Conservation (phyloP, 495 filamentous ascomycete species). For the Neurospora pannonica region DNA sequence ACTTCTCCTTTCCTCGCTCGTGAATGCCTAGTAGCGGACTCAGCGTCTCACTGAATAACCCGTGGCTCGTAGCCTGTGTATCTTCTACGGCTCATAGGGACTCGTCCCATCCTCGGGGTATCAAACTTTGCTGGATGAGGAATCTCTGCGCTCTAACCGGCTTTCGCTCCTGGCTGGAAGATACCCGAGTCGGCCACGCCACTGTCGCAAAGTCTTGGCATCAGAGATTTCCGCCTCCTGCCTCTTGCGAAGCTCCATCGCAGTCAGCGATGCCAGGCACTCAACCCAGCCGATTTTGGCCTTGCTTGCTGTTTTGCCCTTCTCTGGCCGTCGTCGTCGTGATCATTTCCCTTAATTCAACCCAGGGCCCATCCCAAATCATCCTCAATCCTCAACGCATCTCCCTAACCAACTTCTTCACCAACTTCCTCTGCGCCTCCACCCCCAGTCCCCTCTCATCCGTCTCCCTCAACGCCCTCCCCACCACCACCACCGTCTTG, state of each 20-base stretch:
- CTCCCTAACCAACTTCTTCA: slow-evolving; percentile 49
- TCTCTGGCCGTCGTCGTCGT: not conserved
- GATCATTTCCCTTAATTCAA: not conserved
- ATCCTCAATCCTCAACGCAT: slow-evolving; percentile 23
- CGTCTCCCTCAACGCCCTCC: slow-evolving; percentile 67
- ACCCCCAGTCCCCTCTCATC: slow-evolving; percentile 58
- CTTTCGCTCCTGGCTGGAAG: not conserved
- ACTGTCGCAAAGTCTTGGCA: not conserved
- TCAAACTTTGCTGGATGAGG: not conserved
- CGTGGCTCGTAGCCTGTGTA: not conserved
- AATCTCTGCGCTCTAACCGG: not conserved
- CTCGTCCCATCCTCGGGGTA: not conserved
- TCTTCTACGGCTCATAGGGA: not conserved
- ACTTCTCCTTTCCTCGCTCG: not conserved
- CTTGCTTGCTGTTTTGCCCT: not conserved
- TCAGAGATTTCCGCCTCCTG: not conserved
- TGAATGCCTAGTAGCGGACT: not conserved
- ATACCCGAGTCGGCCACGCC: not conserved
- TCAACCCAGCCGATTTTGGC: not conserved
- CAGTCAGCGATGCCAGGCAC: not conserved
- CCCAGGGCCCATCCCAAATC: not conserved
- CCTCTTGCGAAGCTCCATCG: not conserved
- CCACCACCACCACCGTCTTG: slow-evolving; percentile 61
- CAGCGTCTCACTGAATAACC: not conserved
- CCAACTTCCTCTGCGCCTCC: slow-evolving; percentile 72